phyloP scores from a whole-genome alignment of 2,329 filamentous ascomycete species.

The Scortechinia acanthostroma region DNA sequence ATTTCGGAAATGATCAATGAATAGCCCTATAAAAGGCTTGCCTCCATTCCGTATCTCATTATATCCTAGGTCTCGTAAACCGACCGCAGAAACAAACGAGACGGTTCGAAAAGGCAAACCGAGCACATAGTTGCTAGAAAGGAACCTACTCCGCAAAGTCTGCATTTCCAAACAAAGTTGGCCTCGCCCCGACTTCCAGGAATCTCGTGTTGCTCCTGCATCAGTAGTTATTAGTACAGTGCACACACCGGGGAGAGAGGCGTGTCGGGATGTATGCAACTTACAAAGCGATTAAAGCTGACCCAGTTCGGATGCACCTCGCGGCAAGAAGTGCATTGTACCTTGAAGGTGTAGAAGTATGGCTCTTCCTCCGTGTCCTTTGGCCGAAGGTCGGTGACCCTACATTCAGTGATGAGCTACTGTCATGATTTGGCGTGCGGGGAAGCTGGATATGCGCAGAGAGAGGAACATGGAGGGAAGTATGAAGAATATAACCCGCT shows the following conservation, averaged over 20 bases:
- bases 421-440: background rate
- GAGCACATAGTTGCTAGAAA: background rate
- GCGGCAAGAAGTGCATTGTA: conserved; percentile 95
- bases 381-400: conserved; percentile 83
- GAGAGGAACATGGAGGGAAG: background rate
- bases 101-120: no score
- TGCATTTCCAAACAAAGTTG: conserved; percentile 99
- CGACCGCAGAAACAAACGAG: no score
- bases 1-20: background rate
- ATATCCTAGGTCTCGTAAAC: no score
- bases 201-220: conserved; percentile 79
- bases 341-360: conserved; percentile 96
- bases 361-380: conserved; percentile 73
- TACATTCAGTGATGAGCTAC: no score
- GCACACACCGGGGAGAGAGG: background rate
- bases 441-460: background rate
- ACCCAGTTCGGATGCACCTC: conserved; percentile 84
- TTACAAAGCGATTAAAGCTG: conserved; percentile 79
- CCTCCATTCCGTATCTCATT: background rate
- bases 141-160: conserved; percentile 78
- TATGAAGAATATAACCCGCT: background rate
- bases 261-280: conserved; percentile 18
- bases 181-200: conserved; percentile 90
- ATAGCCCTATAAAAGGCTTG: background rate
- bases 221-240: background rate